Conservation (phyloP, 1,139 yeast species). For the Sugiyamaella japonica region DNA sequence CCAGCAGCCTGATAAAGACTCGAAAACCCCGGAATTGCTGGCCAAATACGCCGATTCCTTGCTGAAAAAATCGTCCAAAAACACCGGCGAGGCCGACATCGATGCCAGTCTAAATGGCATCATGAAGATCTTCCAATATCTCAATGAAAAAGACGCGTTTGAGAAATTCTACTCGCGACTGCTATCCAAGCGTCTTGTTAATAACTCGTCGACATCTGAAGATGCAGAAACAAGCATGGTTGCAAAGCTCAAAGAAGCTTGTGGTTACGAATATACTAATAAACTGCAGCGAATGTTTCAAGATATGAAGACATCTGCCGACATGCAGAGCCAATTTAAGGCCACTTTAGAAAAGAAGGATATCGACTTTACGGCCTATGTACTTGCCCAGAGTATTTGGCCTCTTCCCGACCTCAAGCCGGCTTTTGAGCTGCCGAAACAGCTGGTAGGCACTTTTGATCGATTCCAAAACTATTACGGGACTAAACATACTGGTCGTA, state of each 20-base stretch:
- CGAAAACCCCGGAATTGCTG: slow-evolving; percentile 83
- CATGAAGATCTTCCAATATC: slow-evolving; percentile 82
- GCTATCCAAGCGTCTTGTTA: slow-evolving; percentile 84
- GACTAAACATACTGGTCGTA: slow-evolving; percentile 80
- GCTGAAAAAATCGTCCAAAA: slow-evolving; percentile 72
- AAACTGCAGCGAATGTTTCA: slow-evolving; percentile 96
- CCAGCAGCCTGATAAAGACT: slow-evolving; percentile 42
- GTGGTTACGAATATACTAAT: slow-evolving; percentile 89
- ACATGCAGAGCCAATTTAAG: slow-evolving; percentile 67
- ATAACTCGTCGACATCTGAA: slow-evolving; percentile 77
- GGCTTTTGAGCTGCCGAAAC: slow-evolving; percentile 59
- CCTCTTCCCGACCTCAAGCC: slow-evolving; percentile 60
- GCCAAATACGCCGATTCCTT: slow-evolving; percentile 88
- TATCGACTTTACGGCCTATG: slow-evolving; percentile 62
- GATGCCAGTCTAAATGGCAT: slow-evolving; percentile 68
- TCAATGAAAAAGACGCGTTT: slow-evolving; percentile 93
- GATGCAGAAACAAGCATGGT: slow-evolving; percentile 86
- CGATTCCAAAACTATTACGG: slow-evolving; percentile 69
- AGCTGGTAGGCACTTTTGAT: slow-evolving; percentile 62
- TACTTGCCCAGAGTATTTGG: slow-evolving; percentile 90
- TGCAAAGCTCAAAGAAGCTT: slow-evolving; percentile 83
- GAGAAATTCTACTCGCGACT: slow-evolving; percentile 90
- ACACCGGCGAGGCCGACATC: slow-evolving; percentile 68
- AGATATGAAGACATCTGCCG: slow-evolving; percentile 86
- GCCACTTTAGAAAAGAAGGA: slow-evolving; percentile 43